Evolutionary conservation across 164 flowering plant genomes (phyloP), one percentile per base, ranked within the genome.

Genomic region (Kingdonia uniflora): DNA sequence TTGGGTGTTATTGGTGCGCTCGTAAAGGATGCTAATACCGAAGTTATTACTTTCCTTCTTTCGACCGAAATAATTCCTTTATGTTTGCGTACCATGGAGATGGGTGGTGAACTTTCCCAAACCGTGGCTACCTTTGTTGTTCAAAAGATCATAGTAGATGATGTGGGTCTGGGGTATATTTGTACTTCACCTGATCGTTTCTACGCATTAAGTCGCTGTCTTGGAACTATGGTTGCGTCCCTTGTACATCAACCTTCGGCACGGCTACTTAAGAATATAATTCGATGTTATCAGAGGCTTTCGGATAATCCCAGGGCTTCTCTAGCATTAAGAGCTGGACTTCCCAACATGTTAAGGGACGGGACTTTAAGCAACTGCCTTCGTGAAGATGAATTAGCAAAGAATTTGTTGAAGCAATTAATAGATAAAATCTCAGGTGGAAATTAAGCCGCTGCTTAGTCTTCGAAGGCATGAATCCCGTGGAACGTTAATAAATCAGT

Each of bases 121-220:
- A 82, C 90, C 49, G 98, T 92, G 44, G 99, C 99, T 3, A 88
- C 97, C 22, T 92, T 84, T 62, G 84, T 92, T 16, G 87, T 92
- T 51, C 95, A 84, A 61, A 88, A 86, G 57, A 84, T 86, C 58
- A 68, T 92, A 64, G 52, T 86, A 65, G 95, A 86, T 71, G 95
- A 86, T 66, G 80, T 84, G 63, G 99, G 97, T 46, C 58, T 86
- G 69, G 79, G 80, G 47, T 88, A 92, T 55, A 81, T 92, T 26
- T 92, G 97, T 66, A 77, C 89, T 6, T 81, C 92, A 16, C 82
- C 95, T 25, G 97, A 94, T 68, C 78, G 99, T 15, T 88, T 92
- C 62, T 86, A 70, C 57, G 95, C 95, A 13, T 89, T 92, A 14
- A 85, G 84, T 22, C 76, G 89, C 48, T 89, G 86, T 24, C 57